A percentile compares a stretch with the other conserved stretches of the same genome.
Conservation (phyloP, 345 rosid genomes). For the Odontarrhena argentea region DNA sequence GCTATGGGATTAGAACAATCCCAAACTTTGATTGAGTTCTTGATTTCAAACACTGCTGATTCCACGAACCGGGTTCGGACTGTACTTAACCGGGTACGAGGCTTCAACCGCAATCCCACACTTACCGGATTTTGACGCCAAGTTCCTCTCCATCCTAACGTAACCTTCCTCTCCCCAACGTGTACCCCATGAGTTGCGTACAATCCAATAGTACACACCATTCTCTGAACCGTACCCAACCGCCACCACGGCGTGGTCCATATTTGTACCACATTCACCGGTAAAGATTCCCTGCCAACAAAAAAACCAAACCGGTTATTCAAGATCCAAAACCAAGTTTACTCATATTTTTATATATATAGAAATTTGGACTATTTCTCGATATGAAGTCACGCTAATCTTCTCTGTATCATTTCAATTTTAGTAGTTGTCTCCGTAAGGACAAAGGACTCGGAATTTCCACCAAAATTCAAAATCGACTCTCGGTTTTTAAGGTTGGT, state of each 20-base stretch:
- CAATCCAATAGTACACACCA: slow-evolving; percentile 81
- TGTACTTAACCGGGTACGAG: slow-evolving; percentile 74
- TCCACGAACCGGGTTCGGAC: slow-evolving; percentile 48
- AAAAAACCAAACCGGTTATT: slow-evolving; percentile 21
- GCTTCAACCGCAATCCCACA: slow-evolving; percentile 84
- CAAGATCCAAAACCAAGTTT: not conserved
- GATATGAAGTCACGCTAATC: too few relatives aligned
- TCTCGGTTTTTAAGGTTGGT: not conserved
- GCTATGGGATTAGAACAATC: slow-evolving; percentile 16
- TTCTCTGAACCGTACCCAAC: slow-evolving; percentile 88
- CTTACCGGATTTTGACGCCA: slow-evolving; percentile 51
- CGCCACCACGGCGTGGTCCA: slow-evolving; percentile 80
- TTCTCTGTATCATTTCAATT: too few relatives aligned
- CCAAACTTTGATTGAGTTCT: slow-evolving; percentile 8
- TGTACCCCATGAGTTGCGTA: slow-evolving; percentile 90
- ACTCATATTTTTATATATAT: too few relatives aligned
- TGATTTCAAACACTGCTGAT: slow-evolving; percentile 55
- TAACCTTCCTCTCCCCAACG: slow-evolving; percentile 85
- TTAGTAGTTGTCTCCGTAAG: too few relatives aligned
- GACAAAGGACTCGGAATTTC: too few relatives aligned
- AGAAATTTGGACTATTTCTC: too few relatives aligned
- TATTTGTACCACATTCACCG: slow-evolving; percentile 62
- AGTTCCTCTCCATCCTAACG: slow-evolving; percentile 67
- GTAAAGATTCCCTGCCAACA: slow-evolving; percentile 68
- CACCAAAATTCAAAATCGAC: not conserved